A percentile compares a stretch with the other conserved stretches of the same genome.
Evolutionary conservation across 805 yeast species (phyloP).

Genomic region (Vanderwaltozyma tropicalis): DNA sequence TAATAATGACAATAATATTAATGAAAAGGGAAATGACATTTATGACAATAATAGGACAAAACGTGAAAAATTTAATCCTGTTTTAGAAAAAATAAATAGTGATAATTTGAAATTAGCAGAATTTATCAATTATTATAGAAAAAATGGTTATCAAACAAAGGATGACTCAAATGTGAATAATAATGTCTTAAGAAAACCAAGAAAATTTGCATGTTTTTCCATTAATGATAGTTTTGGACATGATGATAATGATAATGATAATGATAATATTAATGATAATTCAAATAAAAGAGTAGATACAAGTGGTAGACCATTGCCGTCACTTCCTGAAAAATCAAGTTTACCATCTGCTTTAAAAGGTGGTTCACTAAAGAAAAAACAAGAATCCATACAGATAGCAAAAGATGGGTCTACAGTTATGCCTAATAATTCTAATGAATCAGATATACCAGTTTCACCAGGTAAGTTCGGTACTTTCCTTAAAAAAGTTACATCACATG

Average conservation of each 20-base stretch:
- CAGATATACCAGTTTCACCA: slow-evolving; percentile 4
- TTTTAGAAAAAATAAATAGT: slow-evolving; percentile 7
- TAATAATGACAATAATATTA: not conserved
- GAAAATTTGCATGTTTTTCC: not conserved
- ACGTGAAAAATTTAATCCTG: not conserved
- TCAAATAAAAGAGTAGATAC: slow-evolving; percentile 13
- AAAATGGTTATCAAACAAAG: slow-evolving; percentile 7
- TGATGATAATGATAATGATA: not conserved
- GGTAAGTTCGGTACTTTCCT: slow-evolving; percentile 27
- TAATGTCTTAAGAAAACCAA: slow-evolving; percentile 1
- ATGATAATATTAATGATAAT: not conserved
- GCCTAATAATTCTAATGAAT: not conserved
- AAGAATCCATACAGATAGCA: not conserved
- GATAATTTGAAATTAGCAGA: slow-evolving; percentile 39
- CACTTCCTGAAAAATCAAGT: slow-evolving; percentile 39
- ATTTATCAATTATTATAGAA: slow-evolving; percentile 33
- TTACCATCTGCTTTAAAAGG: slow-evolving; percentile 39
- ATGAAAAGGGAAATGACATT: not conserved
- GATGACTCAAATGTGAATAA: not conserved
- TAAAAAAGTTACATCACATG: slow-evolving; percentile 25
- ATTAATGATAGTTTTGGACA: not conserved
- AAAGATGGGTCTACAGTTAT: not conserved
- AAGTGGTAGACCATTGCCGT: slow-evolving; percentile 39
- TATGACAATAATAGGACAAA: too few relatives aligned
- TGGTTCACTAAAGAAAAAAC: not conserved